Evolutionary conservation across 139 green algal genomes (phyloP), one percentile per base, ranked within the genome.

Genomic region (Limnomonas spitsbergensis): DNA sequence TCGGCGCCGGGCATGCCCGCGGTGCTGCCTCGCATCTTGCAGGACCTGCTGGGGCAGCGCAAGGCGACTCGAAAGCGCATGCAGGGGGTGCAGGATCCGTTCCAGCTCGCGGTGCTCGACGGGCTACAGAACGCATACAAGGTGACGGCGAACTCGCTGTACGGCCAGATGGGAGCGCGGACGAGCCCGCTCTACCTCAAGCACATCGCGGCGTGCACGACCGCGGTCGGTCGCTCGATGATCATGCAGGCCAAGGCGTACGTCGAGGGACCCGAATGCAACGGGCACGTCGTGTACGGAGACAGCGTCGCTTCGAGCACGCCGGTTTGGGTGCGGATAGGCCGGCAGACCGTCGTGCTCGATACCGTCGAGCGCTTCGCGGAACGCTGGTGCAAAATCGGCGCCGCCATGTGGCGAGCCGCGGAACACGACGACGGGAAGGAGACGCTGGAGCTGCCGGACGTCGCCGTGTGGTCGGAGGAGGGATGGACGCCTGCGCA

Each of bases 121-220:
- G 79, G 79, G 24, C 72, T 79, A 39, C 79, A 83, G 72, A 71
- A 79, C 26, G 73, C 79, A 3, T 83, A 83, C 79, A 83, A 83
- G 72, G 34, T 79, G 0, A 78, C 73, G 2, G 79, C 79, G 31
- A 83, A 83, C 42, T 76, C 71, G 0, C 54, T 83, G 61, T 83
- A 83, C 66, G 79, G 79, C 2, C 32, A 67, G 34, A 35, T 78
- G 38, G 79, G 79, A 2, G 79, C 79, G 4, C 40, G 61, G 14
- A 80, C 79, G 24, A 79, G 38, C 66, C 47, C 68, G 3, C 40
- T 82, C 1, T 82, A 82, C 69, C 40, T 82, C 2, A 70, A 72
- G 9, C 54, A 79, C 61, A 73, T 83, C 0, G 79, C 79, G 38
- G 79, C 79, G 1, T 80, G 79, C 66, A 78, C 73, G 24, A 83